Base-by-base conservation (phyloP, 371 early-diverging fungal species). In the Scutellospora calospora region DNA sequence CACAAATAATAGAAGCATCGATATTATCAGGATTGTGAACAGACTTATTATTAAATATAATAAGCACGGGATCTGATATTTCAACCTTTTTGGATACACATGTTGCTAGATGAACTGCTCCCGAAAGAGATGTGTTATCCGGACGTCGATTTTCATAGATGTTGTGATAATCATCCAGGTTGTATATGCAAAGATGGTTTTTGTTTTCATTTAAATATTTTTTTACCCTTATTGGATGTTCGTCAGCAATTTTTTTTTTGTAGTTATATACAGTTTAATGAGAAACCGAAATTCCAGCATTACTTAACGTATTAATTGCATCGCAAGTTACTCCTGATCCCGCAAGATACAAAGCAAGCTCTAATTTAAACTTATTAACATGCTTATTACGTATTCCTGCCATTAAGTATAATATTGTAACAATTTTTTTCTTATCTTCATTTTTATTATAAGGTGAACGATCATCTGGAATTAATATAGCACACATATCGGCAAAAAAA, bases 171-270 rank as follows among this genome's bases (percentile, higher is more conserved):
- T 59, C 6, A 59, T 59, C 59, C 22, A 59, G 16, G 16, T 59
- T 59, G 22, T 63, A 63, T 63, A 63, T 63, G 29, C 35, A 63
- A 31, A 63, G 33, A 63, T 33, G 0, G 31, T 63, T 63, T 63
- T 63, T 63, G 16, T 62, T 63, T 29, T 63, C 33, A 63, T 63
- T 33, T 11, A 63, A 63, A 31, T 63, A 63, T 27, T 63, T 63
- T 63, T 63, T 18, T 63, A 63, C 31, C 31, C 63, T 63, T 63
- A 63, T 9, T 31, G 14, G 33, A 63, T 63, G 31, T 33, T 63
- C 33, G 5, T 12, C 5, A 6, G 14, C 4, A 63, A 63, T 22
- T 63, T 63, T 63, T 31, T 63, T 63, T 63, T 27, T 63, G 29
- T 63, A 63, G 18, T 63, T 63, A 63, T 63, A 63, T 63, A 33